phyloP scores from a whole-genome alignment of 164 flowering plant genomes.

The Piper longum region DNA sequence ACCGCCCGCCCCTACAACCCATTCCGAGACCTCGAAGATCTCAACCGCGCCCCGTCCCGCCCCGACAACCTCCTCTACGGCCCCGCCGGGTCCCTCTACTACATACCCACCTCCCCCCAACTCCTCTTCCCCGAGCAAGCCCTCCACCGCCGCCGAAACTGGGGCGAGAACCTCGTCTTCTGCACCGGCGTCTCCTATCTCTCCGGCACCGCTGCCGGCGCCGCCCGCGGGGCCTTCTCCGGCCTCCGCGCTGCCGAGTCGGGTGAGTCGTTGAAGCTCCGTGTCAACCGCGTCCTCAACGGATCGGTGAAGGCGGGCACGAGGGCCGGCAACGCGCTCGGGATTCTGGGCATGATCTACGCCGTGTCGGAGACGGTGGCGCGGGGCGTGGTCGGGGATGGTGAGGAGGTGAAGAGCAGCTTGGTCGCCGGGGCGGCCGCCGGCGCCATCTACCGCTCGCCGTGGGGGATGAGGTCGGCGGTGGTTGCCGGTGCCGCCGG shows the following conservation, averaged over 20 bases:
- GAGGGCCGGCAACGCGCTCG: slow-evolving; percentile 32
- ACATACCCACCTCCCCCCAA: slow-evolving; percentile 52
- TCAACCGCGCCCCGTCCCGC: slow-evolving; percentile 9
- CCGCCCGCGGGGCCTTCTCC: slow-evolving; percentile 23
- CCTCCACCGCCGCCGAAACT: slow-evolving; percentile 33
- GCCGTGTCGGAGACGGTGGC: slow-evolving; percentile 46
- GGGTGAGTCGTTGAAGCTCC: slow-evolving; percentile 38
- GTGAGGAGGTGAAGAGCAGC: slow-evolving; percentile 47
- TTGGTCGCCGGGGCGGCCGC: slow-evolving; percentile 73
- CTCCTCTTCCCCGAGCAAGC: slow-evolving; percentile 49
- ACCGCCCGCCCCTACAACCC: slow-evolving; percentile 30
- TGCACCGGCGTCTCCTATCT: slow-evolving; percentile 44
- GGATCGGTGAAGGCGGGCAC: slow-evolving; percentile 35
- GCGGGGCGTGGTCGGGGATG: slow-evolving; percentile 23
- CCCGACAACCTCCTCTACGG: too few species aligned
- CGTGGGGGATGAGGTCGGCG: slow-evolving; percentile 57
- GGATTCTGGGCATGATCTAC: slow-evolving; percentile 41
- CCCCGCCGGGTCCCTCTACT: slow-evolving; percentile 18
- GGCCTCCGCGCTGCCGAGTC: slow-evolving; percentile 38
- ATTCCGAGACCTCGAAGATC: slow-evolving; percentile 35
- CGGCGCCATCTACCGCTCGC: slow-evolving; percentile 61
- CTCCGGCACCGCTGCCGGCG: slow-evolving; percentile 34
- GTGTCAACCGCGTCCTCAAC: slow-evolving; percentile 41
- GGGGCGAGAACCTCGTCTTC: slow-evolving; percentile 42
- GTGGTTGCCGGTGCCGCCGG: slow-evolving; percentile 74